Evolutionary conservation across 129 eudicot species (phyloP).

Genomic region (Pseudognaphalium luteoalbum): DNA sequence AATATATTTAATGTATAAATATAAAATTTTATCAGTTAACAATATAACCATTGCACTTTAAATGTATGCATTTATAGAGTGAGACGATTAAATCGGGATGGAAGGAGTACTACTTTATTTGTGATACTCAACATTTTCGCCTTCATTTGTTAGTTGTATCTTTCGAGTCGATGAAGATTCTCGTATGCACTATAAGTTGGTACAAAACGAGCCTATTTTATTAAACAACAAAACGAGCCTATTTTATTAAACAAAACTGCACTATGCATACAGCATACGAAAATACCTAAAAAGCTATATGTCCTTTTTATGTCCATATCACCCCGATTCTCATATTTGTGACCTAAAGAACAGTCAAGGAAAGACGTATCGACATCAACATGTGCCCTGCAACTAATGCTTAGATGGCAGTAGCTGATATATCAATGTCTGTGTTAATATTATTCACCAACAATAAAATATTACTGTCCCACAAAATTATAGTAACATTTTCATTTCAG

Average conservation of each 20-base stretch:
- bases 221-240: background rate
- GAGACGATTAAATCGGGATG: no score
- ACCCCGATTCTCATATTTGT: no score
- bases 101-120: background rate
- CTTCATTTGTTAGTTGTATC: background rate
- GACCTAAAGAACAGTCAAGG: background rate
- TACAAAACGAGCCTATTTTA: background rate
- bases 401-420: background rate
- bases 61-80: no score
- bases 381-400: background rate
- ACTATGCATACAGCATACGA: no score
- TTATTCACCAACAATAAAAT: background rate
- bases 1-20: no score
- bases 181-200: background rate
- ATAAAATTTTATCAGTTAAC: no score
- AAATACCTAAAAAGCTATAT: no score
- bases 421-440: background rate
- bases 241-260: no score
- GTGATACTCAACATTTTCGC: background rate
- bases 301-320: no score
- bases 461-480: background rate
- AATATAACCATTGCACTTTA: no score
- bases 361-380: background rate
- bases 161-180: background rate
- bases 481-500: background rate